Evolutionary conservation across 225 moss, liverwort and hornwort species (phyloP).

Genomic region (Sphagnum contortum): DNA sequence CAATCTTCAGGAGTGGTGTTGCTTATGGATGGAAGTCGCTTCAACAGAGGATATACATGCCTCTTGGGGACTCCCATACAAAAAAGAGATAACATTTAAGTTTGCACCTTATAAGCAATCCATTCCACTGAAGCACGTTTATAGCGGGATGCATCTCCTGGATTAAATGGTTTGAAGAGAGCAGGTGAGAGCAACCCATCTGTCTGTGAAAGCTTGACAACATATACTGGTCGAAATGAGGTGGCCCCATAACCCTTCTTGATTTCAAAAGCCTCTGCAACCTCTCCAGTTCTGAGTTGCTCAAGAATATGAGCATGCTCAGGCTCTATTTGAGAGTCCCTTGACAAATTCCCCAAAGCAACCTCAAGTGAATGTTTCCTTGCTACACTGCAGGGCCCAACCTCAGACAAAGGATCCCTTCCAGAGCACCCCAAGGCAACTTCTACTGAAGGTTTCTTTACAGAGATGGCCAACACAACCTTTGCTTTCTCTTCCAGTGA

Average conservation of each 20-base stretch:
- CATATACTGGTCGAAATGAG: constrained; percentile 41
- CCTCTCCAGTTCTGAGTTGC: constrained; percentile 22
- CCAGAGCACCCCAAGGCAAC: background rate
- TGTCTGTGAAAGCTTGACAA: constrained; percentile 27
- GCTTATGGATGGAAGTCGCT: too few relatives aligned
- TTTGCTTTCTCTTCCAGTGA: constrained; percentile 46
- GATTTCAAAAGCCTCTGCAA: constrained; percentile 38
- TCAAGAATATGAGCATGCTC: constrained; percentile 27
- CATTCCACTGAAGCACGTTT: constrained; percentile 47
- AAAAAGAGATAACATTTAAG: too few relatives aligned
- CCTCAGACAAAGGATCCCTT: background rate
- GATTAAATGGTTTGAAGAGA: constrained; percentile 48
- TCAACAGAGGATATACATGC: too few relatives aligned
- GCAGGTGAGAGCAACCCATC: constrained; percentile 30
- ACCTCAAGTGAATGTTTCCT: background rate
- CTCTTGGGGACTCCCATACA: too few relatives aligned
- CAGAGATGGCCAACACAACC: constrained; percentile 9
- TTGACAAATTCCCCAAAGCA: background rate
- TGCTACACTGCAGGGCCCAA: constrained; percentile 6
- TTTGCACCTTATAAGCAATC: constrained; percentile 48
- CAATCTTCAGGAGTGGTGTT: too few relatives aligned
- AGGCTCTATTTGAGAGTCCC: constrained; percentile 9
- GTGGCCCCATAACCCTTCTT: constrained; percentile 56
- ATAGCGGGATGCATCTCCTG: constrained; percentile 36
- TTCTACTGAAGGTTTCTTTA: background rate